phyloP scores from a whole-genome alignment of 345 rosid genomes.

The Rhodomyrtus tomentosa region DNA sequence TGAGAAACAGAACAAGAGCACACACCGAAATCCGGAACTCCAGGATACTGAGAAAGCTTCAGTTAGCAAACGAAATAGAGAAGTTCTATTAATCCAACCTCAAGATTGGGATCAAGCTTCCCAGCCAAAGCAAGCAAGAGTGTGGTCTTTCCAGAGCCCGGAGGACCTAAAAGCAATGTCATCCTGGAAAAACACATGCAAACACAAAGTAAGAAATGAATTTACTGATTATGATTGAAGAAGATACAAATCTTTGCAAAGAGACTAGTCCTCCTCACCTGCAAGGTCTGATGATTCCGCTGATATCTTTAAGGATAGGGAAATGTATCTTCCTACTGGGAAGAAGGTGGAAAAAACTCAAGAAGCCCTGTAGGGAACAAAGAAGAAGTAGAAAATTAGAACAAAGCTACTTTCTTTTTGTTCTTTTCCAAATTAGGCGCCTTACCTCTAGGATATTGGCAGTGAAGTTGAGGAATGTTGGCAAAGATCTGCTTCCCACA shows the following conservation, averaged over 20 bases:
- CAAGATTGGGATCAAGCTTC: conserved; percentile 46
- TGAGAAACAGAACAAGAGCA: not conserved
- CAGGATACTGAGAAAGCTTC: not conserved
- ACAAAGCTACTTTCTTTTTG: not conserved
- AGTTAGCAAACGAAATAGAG: not conserved
- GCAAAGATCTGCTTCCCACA: conserved; percentile 35
- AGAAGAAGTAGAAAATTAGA: not conserved
- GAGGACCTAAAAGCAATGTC: conserved; percentile 84
- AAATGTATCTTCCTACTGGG: conserved; percentile 40
- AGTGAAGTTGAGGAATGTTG: conserved; percentile 26
- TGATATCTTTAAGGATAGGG: conserved; percentile 53
- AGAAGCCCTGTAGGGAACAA: conserved; percentile 7
- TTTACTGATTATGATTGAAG: not conserved
- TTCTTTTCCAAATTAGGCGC: not conserved
- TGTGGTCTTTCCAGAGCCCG: conserved; percentile 76
- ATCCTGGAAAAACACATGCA: conserved; percentile 22
- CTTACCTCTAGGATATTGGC: conserved; percentile 28
- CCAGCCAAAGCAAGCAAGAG: conserved; percentile 72
- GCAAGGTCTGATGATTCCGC: conserved; percentile 67
- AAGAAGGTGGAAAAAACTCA: conserved; percentile 15
- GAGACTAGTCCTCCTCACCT: conserved; percentile 20
- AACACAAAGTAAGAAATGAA: not conserved
- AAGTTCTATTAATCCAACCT: conserved; percentile 20
- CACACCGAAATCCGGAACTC: not conserved
- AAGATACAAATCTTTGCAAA: not conserved